Conservation (phyloP, 352 stramenopile genomes). For the Globisporangium apiculatum region DNA sequence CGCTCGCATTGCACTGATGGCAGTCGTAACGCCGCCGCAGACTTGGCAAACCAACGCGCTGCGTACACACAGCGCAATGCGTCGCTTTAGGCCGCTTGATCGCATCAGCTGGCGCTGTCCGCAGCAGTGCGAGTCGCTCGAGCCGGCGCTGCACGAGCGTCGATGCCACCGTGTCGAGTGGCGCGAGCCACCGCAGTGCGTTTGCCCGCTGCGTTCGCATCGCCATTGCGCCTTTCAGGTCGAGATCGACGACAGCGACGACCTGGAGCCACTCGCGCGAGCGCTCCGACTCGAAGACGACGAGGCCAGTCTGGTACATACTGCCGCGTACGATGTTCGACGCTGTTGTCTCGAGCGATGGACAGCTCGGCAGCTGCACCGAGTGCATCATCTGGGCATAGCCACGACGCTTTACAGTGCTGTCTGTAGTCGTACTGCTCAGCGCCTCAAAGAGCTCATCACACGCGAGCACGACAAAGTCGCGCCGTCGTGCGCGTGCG, state of each 20-base stretch:
- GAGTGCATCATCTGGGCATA: constrained; percentile 57
- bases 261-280: constrained; percentile 19
- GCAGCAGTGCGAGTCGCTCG: constrained; percentile 15
- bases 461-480: constrained; percentile 35
- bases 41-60: constrained; percentile 13
- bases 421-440: constrained; percentile 1
- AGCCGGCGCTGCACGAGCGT: constrained; percentile 13
- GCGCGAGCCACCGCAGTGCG: constrained; percentile 4
- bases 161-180: constrained; percentile 4
- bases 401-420: constrained; percentile 11
- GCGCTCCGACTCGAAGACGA: constrained; percentile 24
- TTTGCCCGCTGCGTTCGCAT: constrained; percentile 11
- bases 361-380: constrained; percentile 47
- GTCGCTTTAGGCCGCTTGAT: constrained; percentile 7
- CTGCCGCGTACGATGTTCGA: constrained; percentile 24
- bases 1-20: constrained; percentile 14
- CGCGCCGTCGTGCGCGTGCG: constrained; percentile 20
- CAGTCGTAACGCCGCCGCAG: constrained; percentile 11
- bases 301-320: constrained; percentile 28
- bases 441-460: constrained; percentile 21
- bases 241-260: constrained; percentile 19
- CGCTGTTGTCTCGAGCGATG: constrained; percentile 21
- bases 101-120: constrained; percentile 11
- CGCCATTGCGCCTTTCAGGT: constrained; percentile 20
- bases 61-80: constrained; percentile 15